These are phyloP conservation scores for Amaranthus tricolor DNA, from an alignment of 179 eudicot genomes.

Conservation along the genomic window DNA sequence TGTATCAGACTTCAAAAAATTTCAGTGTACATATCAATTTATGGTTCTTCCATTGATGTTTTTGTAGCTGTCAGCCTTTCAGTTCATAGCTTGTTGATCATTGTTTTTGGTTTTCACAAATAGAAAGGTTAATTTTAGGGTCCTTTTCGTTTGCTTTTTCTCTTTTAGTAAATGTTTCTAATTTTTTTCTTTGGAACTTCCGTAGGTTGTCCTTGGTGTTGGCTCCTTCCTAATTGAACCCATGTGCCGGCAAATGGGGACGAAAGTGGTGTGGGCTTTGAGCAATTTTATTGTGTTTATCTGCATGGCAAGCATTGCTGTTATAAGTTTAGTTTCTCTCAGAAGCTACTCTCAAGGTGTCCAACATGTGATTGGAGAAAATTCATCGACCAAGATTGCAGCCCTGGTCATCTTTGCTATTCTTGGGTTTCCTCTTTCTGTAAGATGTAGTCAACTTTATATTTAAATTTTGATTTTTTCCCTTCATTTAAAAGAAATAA, in stretches of 20 bases:
- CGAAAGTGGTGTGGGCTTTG: slow-evolving; percentile 90
- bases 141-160: background rate
- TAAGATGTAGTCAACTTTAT: slow-evolving; percentile 37
- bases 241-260: slow-evolving; percentile 73
- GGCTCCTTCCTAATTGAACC: slow-evolving; percentile 88
- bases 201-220: slow-evolving; percentile 86
- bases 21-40: no score
- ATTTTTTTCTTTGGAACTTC: slow-evolving; percentile 13
- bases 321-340: slow-evolving; percentile 67
- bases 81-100: background rate
- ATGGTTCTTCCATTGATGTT: no score
- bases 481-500: background rate
- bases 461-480: background rate
- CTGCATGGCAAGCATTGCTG: slow-evolving; percentile 86
- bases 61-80: no score
- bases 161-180: slow-evolving; percentile 8
- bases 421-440: slow-evolving; percentile 91
- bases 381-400: slow-evolving; percentile 56
- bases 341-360: slow-evolving; percentile 49
- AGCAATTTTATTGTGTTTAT: slow-evolving; percentile 78
- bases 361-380: slow-evolving; percentile 60
- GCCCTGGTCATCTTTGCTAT: slow-evolving; percentile 76
- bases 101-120: background rate
- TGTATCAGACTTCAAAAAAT: no score
- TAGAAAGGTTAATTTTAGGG: background rate